Evolutionary conservation across 2,329 filamentous ascomycete genomes (phyloP), one percentile per base, ranked within the genome.

Genomic region (Venturia aucupariae): DNA sequence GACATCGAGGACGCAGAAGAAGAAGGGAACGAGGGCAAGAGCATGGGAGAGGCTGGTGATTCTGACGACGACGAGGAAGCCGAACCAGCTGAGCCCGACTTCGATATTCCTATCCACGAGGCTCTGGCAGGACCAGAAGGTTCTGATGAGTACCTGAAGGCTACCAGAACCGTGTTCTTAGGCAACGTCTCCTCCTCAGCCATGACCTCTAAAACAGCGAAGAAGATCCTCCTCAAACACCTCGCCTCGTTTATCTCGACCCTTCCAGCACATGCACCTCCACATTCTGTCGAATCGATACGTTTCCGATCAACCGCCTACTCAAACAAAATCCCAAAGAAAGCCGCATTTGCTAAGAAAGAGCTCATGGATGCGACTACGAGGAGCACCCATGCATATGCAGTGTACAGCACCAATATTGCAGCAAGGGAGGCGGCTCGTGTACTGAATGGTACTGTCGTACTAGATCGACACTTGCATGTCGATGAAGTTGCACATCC

Each of bases 261-360:
- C 69, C 79, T 78, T 67, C 72, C 76, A 54, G 73, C 77, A 65
- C 32, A 76, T 51, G 79, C 78, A 24, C 74, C 77, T 15, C 78
- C 81, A 24, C 88, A 90, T 75, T 92, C 90, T 71, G 81, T 99
- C 55, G 90, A 96, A 74, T 96, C 92, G 2, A 82, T 99, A 66
- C 90, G 94, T 27, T 99, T 97, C 81, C 90, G 94, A 65, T 97
- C 93, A 8, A 90, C 92, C 17, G 90, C 94, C 2, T 97, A 95
- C 75, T 84, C 89, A 5, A 86, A 86, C 35, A 84, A 86, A 19
- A 83, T 97, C 65, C 94, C 94, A 61, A 97, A 96, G 78, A 90
- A 93, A 67, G 94, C 93, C n/a, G 90, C 94, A 30, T 97, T 86
- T 75, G 94, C 93, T 67, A 95, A 90, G 70, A 92, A 92, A 74